These are phyloP conservation scores for Rhazya stricta DNA, from an alignment of 257 asterid genomes.

Conservation along the genomic window DNA sequence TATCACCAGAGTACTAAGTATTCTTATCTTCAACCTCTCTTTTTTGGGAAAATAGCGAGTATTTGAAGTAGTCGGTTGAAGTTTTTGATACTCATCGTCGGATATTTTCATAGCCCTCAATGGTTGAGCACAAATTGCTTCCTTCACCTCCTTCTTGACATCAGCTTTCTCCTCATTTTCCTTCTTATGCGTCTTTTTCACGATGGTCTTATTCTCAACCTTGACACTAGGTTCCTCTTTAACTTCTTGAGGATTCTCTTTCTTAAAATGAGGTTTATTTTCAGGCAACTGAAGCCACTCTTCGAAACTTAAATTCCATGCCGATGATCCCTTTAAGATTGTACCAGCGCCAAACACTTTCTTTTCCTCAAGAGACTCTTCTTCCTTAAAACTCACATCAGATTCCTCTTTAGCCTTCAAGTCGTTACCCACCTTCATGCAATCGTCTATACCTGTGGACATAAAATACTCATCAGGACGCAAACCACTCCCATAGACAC, in stretches of 20 bases:
- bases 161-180: neutral
- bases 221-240: conserved; percentile 22
- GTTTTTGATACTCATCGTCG: conserved; percentile 27
- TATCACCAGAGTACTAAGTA: conserved; percentile 46
- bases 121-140: conserved; percentile 39
- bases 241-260: conserved; percentile 15
- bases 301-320: conserved; percentile 16
- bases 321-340: neutral
- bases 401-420: conserved; percentile 34
- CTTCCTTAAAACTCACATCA: conserved; percentile 13
- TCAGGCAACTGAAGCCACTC: conserved; percentile 26
- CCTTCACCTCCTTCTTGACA: conserved; percentile 32
- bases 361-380: conserved; percentile 7
- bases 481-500: neutral
- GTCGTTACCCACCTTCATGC: neutral
- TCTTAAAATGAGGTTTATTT: neutral
- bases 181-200: conserved; percentile 2
- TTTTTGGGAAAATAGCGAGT: conserved; percentile 10
- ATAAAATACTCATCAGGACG: neutral
- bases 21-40: conserved; percentile 26
- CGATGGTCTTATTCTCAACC: conserved; percentile 4
- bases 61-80: conserved; percentile 9
- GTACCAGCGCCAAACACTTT: conserved; percentile 7
- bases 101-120: conserved; percentile 40
- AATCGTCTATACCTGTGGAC: neutral